Evolutionary conservation across 495 filamentous ascomycete genomes (phyloP).

Genomic region (Trichoderma gamsii): DNA sequence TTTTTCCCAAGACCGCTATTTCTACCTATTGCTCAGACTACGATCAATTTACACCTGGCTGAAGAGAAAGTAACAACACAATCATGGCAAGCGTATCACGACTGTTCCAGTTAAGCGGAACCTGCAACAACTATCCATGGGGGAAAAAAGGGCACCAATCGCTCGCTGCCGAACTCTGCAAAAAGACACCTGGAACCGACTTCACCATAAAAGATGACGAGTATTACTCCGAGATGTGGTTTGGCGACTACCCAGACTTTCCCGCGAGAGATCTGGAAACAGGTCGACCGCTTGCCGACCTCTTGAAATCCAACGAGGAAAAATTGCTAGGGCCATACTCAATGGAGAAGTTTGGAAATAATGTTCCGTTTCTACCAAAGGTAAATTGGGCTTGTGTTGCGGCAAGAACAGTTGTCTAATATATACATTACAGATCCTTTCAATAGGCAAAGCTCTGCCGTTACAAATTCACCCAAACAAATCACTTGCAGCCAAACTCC

Average conservation of each 20-base stretch:
- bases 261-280: conserved; percentile 57
- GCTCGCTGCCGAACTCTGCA: conserved; percentile 60
- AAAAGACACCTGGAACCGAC: conserved; percentile 56
- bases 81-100: background rate
- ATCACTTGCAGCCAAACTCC: conserved; percentile 54
- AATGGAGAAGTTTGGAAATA: conserved; percentile 54
- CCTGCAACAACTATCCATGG: conserved; percentile 55
- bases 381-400: conserved; percentile 27
- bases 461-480: conserved; percentile 78
- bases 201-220: conserved; percentile 69
- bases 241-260: conserved; percentile 71
- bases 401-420: background rate
- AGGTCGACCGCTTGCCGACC: conserved; percentile 57
- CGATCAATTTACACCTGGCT: background rate
- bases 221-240: conserved; percentile 65
- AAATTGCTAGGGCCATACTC: conserved; percentile 58
- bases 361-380: conserved; percentile 73
- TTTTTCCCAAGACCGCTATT: too few relatives aligned
- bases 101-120: conserved; percentile 21
- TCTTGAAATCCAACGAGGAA: conserved; percentile 58
- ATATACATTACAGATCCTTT: conserved; percentile 51
- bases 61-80: background rate
- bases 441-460: conserved; percentile 70
- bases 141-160: conserved; percentile 70
- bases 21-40: background rate